phyloP scores from a whole-genome alignment of 106 monocot species.

The Dendrobium nobile region DNA sequence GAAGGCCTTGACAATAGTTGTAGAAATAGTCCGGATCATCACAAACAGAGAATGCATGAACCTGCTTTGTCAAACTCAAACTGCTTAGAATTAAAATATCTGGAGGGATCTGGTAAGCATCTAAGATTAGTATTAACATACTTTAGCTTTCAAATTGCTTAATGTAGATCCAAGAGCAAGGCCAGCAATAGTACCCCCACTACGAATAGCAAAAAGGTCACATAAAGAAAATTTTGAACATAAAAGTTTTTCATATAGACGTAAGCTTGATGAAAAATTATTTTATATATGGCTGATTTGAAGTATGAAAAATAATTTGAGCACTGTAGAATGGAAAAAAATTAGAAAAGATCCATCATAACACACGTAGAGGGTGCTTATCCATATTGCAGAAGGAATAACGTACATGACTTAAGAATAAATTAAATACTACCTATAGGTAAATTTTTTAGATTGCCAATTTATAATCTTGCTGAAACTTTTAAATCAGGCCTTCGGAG shows the following conservation, averaged over 20 bases:
- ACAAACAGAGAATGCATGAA: conserved; percentile 94
- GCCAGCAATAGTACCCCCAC: conserved; percentile 96
- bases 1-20: conserved; percentile 66
- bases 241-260: too few species aligned
- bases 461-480: too few species aligned
- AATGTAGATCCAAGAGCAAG: conserved; percentile 72
- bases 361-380: too few species aligned
- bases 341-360: too few species aligned
- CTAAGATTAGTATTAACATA: conserved; percentile 16
- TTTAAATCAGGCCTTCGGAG: too few species aligned
- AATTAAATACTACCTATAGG: too few species aligned
- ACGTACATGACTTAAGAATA: too few species aligned
- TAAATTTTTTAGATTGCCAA: too few species aligned
- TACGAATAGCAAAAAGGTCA: conserved; percentile 26
- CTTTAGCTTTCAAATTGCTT: conserved; percentile 83
- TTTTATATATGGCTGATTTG: too few species aligned
- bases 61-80: conserved; percentile 31
- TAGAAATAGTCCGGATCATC: conserved; percentile 94
- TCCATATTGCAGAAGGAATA: too few species aligned
- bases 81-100: conserved; percentile 3
- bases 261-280: not conserved
- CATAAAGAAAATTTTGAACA: not conserved
- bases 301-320: too few species aligned
- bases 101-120: not conserved
- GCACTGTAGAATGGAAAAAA: too few species aligned